Evolutionary conservation across 2,329 filamentous ascomycete genomes (phyloP).

Genomic region (Arthroderma sp.): DNA sequence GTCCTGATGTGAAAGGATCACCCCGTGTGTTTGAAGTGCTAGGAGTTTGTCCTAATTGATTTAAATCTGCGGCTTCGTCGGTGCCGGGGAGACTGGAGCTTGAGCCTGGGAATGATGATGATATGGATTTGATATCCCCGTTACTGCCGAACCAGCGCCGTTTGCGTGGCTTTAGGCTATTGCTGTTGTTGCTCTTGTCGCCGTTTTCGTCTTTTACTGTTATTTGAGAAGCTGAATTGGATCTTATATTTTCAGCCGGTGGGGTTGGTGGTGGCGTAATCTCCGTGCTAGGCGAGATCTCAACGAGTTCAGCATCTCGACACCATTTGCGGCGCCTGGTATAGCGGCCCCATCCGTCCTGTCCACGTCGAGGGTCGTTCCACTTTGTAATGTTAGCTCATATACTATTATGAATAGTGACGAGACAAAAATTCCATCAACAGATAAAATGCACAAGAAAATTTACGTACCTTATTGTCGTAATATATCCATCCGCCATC

Average conservation of each 20-base stretch:
- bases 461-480: conserved; percentile 67
- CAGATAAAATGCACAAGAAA: not conserved
- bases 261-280: conserved; percentile 18
- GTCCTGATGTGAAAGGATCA: not conserved
- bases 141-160: conserved; percentile 25
- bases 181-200: conserved; percentile 14
- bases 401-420: not conserved
- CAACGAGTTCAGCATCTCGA: conserved; percentile 87
- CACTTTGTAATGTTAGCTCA: conserved; percentile 43
- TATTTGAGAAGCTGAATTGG: conserved; percentile 12
- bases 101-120: conserved; percentile 4
- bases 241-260: conserved; percentile 26
- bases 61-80: not conserved
- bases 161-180: conserved; percentile 20
- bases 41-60: not conserved
- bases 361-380: conserved; percentile 71
- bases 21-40: conserved; percentile 5
- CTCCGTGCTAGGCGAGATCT: conserved; percentile 36
- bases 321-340: conserved; percentile 92
- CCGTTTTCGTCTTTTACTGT: conserved; percentile 8
- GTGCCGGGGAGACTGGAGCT: conserved; percentile 5
- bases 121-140: conserved; percentile 4
- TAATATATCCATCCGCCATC: conserved; percentile 92
- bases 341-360: conserved; percentile 88
- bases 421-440: not conserved